Conservation (phyloP, 805 yeast species). For the Wickerhamiella lipophila region DNA sequence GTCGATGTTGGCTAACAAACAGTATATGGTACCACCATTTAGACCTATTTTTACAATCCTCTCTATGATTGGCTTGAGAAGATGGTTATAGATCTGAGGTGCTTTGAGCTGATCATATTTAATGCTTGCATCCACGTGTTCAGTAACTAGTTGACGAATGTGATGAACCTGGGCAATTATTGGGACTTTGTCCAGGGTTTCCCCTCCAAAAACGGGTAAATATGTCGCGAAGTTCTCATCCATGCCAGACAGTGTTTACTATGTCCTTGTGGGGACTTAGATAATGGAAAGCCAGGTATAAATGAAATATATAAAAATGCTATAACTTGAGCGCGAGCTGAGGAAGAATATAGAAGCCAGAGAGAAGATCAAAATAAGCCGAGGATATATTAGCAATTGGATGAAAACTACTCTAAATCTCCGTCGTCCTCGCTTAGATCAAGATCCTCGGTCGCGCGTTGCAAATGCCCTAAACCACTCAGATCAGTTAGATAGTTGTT, state of each 20-base stretch:
- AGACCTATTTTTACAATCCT: slow-evolving; percentile 25
- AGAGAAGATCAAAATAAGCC: background rate
- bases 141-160: slow-evolving; percentile 29
- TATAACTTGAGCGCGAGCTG: background rate
- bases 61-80: slow-evolving; percentile 37
- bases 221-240: slow-evolving; percentile 3
- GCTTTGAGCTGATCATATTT: slow-evolving; percentile 40
- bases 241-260: slow-evolving; percentile 1
- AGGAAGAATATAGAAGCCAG: background rate
- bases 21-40: slow-evolving; percentile 29
- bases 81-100: slow-evolving; percentile 39
- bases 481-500: slow-evolving; percentile 56
- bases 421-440: slow-evolving; percentile 30
- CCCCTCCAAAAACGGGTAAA: slow-evolving; percentile 4
- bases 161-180: slow-evolving; percentile 7
- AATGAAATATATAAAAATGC: background rate
- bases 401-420: background rate
- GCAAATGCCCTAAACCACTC: slow-evolving; percentile 68
- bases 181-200: slow-evolving; percentile 1
- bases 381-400: background rate
- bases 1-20: slow-evolving; percentile 30
- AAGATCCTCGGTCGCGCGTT: slow-evolving; percentile 51
- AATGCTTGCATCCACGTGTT: slow-evolving; percentile 35
- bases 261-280: background rate
- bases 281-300: background rate